These are phyloP conservation scores for Mortierella alpina DNA, from an alignment of 192 early-diverging fungal genomes.

Conservation along the genomic window DNA sequence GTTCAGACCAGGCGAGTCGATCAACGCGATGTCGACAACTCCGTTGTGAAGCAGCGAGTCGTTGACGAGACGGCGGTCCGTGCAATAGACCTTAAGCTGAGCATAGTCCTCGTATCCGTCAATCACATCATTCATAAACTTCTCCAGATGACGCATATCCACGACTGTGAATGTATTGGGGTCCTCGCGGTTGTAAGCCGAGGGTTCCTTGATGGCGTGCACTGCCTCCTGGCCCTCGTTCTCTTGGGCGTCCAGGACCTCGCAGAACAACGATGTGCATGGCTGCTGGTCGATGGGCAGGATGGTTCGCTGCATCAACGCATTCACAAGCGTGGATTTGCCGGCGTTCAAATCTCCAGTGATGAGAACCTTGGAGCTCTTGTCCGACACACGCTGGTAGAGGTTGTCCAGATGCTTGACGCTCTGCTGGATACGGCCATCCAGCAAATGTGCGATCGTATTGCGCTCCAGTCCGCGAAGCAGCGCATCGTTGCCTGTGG, in stretches of 20 bases:
- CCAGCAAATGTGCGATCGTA: conserved; percentile 77
- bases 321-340: conserved; percentile 97
- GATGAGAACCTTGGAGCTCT: conserved; percentile 92
- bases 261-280: conserved; percentile 95
- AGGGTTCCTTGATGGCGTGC: conserved; percentile 84
- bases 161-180: conserved; percentile 77
- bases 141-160: conserved; percentile 77
- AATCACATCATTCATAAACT: conserved; percentile 79
- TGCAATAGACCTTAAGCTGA: conserved; percentile 94
- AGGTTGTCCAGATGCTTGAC: conserved; percentile 86
- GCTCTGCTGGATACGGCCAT: conserved; percentile 75
- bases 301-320: conserved; percentile 88
- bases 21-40: conserved; percentile 94
- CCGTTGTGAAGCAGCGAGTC: conserved; percentile 93
- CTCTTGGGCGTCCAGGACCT: conserved; percentile 92
- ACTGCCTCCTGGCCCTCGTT: conserved; percentile 93
- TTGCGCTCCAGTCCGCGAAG: conserved; percentile 74
- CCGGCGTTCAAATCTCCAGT: conserved; percentile 99
- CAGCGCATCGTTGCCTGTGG: conserved; percentile 64
- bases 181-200: conserved; percentile 76
- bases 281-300: conserved; percentile 98
- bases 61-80: conserved; percentile 70
- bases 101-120: conserved; percentile 88
- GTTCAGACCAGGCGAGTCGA: conserved; percentile 99
- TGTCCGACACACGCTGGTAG: conserved; percentile 87